Evolutionary conservation across 305 asterid species (phyloP).

Genomic region (Caryopteris hybrid): DNA sequence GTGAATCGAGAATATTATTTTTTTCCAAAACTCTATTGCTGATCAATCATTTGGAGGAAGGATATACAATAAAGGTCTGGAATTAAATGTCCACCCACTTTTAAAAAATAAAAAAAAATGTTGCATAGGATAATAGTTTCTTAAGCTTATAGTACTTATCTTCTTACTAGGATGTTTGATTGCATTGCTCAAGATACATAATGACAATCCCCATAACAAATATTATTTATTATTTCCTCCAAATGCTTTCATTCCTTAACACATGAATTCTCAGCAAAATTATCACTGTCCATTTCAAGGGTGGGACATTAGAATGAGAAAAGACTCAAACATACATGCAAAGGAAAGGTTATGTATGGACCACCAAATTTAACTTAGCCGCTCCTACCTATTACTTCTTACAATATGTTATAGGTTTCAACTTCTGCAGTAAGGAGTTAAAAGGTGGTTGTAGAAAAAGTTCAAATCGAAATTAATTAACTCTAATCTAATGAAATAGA

Average conservation of each 20-base stretch:
- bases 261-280: no score
- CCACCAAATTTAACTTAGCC: slow-evolving; percentile 13
- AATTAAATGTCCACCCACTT: not conserved
- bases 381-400: slow-evolving; percentile 1
- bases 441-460: no score
- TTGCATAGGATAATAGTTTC: no score
- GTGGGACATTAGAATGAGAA: slow-evolving; percentile 32
- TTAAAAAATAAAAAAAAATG: no score
- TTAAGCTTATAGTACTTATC: not conserved
- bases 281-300: slow-evolving; percentile 24
- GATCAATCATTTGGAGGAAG: no score
- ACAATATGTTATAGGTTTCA: not conserved
- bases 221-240: not conserved
- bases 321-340: slow-evolving; percentile 20
- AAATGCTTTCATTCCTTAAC: no score
- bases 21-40: no score
- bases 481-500: no score
- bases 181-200: no score
- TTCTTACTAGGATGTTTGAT: not conserved
- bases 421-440: no score
- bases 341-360: slow-evolving; percentile 14
- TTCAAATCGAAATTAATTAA: no score
- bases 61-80: not conserved
- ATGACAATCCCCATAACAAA: no score
- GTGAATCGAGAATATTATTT: not conserved